Base-by-base conservation (phyloP, 1,284 basidiomycete genomes). In the Ustilago tritici region DNA sequence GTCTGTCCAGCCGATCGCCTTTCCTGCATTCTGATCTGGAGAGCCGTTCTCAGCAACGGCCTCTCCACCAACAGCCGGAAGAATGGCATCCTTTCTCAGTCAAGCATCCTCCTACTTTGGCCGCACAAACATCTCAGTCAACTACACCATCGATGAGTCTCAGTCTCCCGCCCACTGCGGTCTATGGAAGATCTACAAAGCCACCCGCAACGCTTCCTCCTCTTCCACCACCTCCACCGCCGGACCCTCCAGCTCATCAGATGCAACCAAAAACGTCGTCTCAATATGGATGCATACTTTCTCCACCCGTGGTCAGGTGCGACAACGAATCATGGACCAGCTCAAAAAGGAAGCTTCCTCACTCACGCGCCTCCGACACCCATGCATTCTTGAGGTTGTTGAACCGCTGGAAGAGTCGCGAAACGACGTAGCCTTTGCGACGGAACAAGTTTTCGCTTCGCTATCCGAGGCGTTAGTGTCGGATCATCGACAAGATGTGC, bases 381-480 rank as follows among this genome's bases (percentile, higher is more conserved):
- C 96, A 2, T 96, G 93, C 77, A 92, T 99, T 63, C 89, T 99
- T 91, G 96, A 99, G 88, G 94, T 98, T 90, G 95, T 97, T 32
- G 96, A 99, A 87, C 95, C 96, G n/a, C 88, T 98, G 52, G 95
- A 98, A 87, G 96, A 99, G 86, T 93, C 95, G 0, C 84, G 87
- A 57, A 91, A 89, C 55, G 93, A 95, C 80, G 88, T 98, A 54
- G 91, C 92, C 23, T 99, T 98, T 82, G 96, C 95, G 1, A 98
- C 96, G 0, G 97, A 99, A 84, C 89, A 78, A n/a, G 79, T 86
- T 23, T 65, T 82, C 14, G 77, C 80, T 5, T 63, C 74, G 3
- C 56, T 82, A 0, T 70, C 71, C 0, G 73, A 70, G 23, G 72
- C 74, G n/a, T 50, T 81, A 11, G 60, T 75, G 4, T 70, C 74